These are phyloP conservation scores for Iris pallida DNA, from an alignment of 116 monocot species.

Conservation along the genomic window DNA sequence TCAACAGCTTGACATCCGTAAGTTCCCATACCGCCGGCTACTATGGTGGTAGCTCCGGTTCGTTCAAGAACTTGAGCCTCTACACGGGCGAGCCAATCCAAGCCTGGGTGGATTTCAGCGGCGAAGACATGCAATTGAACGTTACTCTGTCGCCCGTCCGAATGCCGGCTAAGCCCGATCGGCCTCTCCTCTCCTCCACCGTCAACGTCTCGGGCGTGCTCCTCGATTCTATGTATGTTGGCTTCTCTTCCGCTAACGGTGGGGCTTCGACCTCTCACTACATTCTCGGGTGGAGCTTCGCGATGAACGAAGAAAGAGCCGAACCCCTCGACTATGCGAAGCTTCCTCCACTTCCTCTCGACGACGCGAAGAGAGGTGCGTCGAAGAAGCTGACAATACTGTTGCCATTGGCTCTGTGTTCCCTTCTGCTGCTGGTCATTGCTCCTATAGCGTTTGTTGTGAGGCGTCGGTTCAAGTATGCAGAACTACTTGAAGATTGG, in stretches of 20 bases:
- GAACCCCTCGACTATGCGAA: neutral
- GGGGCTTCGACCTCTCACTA: neutral
- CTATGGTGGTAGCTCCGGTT: neutral
- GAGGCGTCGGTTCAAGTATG: too few species aligned
- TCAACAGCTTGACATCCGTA: constrained; percentile 7
- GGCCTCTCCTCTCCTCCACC: constrained; percentile 1
- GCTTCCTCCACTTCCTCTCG: constrained; percentile 6
- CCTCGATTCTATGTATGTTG: constrained; percentile 8
- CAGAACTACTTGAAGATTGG: too few species aligned
- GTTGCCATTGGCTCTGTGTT: too few species aligned
- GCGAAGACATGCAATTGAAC: neutral
- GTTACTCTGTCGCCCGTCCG: neutral
- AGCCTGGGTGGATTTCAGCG: constrained; percentile 9
- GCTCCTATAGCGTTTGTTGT: too few species aligned
- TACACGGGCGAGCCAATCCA: neutral
- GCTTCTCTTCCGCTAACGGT: constrained; percentile 12
- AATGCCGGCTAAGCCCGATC: constrained; percentile 1
- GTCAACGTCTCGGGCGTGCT: constrained; percentile 5
- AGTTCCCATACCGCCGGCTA: neutral
- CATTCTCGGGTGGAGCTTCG: neutral
- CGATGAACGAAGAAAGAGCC: constrained; percentile 7
- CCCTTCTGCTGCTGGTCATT: too few species aligned
- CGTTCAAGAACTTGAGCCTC: constrained; percentile 4
- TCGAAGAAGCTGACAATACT: too few species aligned
- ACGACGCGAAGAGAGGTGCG: too few species aligned